A percentile compares a stretch with the other conserved stretches of the same genome.
phyloP scores from a whole-genome alignment of 306 rosid genomes.

The Cercis canadensis region DNA sequence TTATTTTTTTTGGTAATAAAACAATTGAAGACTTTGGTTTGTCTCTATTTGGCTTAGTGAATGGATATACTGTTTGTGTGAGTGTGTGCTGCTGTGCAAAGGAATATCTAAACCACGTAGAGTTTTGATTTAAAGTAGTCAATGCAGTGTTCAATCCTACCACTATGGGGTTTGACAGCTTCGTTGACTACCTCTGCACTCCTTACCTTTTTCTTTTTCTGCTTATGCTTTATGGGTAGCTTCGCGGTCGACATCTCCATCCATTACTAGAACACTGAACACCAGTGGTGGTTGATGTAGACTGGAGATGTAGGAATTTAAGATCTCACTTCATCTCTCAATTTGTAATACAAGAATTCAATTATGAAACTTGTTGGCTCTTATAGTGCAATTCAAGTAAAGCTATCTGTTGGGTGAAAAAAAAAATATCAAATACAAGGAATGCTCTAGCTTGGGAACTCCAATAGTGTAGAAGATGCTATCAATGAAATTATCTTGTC shows the following conservation, averaged over 20 bases:
- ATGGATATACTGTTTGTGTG: too few species aligned
- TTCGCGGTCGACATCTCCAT: conserved; percentile 15
- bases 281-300: background rate
- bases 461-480: background rate
- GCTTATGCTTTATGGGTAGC: conserved; percentile 8
- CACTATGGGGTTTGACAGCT: conserved; percentile 33
- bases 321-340: background rate
- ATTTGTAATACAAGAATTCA: background rate
- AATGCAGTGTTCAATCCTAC: background rate
- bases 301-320: too few species aligned
- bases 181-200: conserved; percentile 30
- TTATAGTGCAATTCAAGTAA: too few species aligned
- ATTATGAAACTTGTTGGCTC: background rate
- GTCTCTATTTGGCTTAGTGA: too few species aligned
- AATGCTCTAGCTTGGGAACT: too few species aligned
- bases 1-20: too few species aligned
- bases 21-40: too few species aligned
- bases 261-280: conserved; percentile 13
- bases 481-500: background rate
- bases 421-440: too few species aligned
- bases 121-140: too few species aligned
- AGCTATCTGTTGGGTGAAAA: too few species aligned
- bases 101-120: too few species aligned
- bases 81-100: too few species aligned
- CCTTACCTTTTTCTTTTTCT: background rate